These are phyloP conservation scores for Chaetomium globosum DNA, from an alignment of 2,329 filamentous ascomycete genomes.

Conservation along the genomic window DNA sequence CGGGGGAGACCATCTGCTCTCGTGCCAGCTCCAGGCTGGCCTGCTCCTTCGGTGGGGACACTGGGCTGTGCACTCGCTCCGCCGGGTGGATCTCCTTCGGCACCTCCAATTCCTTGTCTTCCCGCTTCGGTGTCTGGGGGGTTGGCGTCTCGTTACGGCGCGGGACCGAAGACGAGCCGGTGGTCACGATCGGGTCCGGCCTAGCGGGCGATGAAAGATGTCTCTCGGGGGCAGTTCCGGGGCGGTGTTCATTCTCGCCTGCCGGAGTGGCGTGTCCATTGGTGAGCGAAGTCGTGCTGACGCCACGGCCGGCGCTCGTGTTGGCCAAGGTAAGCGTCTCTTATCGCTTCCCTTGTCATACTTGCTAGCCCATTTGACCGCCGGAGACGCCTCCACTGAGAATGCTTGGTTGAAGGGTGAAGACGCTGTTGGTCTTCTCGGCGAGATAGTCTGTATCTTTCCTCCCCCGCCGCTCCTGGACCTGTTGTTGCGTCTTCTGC, in stretches of 20 bases:
- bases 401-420: conserved; percentile 84
- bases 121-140: conserved; percentile 36
- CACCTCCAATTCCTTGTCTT: conserved; percentile 46
- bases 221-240: conserved; percentile 51
- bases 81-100: conserved; percentile 44
- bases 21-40: conserved; percentile 44
- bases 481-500: conserved; percentile 40
- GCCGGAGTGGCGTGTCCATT: conserved; percentile 44
- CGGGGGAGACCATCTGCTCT: conserved; percentile 47
- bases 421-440: conserved; percentile 83
- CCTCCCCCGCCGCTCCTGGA: conserved; percentile 54
- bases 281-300: conserved; percentile 50
- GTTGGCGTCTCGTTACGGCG: conserved; percentile 32
- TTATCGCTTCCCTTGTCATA: conserved; percentile 89
- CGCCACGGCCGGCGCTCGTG: conserved; percentile 69
- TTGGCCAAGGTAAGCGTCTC: conserved; percentile 84
- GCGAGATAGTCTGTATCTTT: conserved; percentile 60
- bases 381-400: conserved; percentile 86
- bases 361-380: conserved; percentile 94
- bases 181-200: conserved; percentile 35
- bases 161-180: conserved; percentile 33
- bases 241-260: conserved; percentile 42
- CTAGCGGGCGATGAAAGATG: conserved; percentile 39
- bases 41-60: conserved; percentile 46
- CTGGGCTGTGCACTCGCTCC: conserved; percentile 43